phyloP scores from a whole-genome alignment of 2,329 filamentous ascomycete genomes.

The Blastomyces parvus region DNA sequence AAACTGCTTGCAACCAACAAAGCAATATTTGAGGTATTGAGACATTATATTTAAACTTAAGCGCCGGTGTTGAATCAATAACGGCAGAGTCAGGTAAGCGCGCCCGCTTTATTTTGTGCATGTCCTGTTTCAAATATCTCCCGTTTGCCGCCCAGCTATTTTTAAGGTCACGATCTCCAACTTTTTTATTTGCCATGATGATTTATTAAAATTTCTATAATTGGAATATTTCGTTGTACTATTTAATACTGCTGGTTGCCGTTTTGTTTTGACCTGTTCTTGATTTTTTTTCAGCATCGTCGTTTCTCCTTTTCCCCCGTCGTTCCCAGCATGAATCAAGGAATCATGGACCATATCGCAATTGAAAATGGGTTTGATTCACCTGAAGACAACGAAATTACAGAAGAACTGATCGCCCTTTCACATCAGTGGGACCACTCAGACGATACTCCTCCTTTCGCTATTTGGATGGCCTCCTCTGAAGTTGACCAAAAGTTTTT shows the following conservation, averaged over 20 bases:
- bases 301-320: not conserved
- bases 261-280: conserved; percentile 1
- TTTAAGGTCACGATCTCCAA: not conserved
- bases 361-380: not conserved
- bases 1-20: not conserved
- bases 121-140: not conserved
- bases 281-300: not conserved
- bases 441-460: conserved; percentile 25
- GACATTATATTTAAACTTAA: not conserved
- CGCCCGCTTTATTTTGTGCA: not conserved
- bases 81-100: conserved; percentile 6
- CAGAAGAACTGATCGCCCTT: conserved; percentile 14
- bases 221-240: conserved; percentile 1
- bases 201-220: not conserved
- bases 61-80: conserved; percentile 4
- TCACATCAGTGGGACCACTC: conserved; percentile 20
- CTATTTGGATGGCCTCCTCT: conserved; percentile 74
- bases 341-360: conserved; percentile 1
- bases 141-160: conserved; percentile 7
- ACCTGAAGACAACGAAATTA: not conserved
- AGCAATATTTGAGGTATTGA: not conserved
- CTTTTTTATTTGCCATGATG: not conserved
- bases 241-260: conserved; percentile 3
- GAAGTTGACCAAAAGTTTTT: conserved; percentile 97
- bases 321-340: not conserved